A percentile compares a stretch with the other conserved stretches of the same genome.
phyloP scores from a whole-genome alignment of 2,329 filamentous ascomycete genomes.

The Emergomyces pasteurianus region DNA sequence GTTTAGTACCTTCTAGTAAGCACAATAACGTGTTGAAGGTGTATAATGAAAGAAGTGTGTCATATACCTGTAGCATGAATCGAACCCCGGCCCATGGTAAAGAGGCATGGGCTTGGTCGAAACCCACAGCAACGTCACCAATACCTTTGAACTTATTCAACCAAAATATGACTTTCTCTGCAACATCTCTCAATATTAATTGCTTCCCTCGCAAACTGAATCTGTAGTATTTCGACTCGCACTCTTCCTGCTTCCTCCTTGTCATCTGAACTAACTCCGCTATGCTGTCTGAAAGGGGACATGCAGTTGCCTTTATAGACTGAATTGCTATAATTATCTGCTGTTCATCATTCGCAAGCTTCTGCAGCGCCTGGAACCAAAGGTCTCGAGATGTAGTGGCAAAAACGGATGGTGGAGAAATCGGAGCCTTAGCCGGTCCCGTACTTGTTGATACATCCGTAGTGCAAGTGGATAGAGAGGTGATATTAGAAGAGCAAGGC shows the following conservation, averaged over 20 bases:
- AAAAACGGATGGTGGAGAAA: background rate
- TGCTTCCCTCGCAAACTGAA: constrained; percentile 3
- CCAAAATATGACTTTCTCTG: constrained; percentile 4
- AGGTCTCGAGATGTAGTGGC: background rate
- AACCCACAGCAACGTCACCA: constrained; percentile 21
- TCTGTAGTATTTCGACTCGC: background rate
- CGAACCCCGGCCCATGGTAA: constrained; percentile 23
- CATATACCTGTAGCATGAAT: constrained; percentile 18
- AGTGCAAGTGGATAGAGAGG: background rate
- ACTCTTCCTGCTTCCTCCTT: background rate
- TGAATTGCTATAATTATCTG: background rate
- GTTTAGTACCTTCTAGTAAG: background rate
- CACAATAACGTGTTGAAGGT: background rate
- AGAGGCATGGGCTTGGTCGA: constrained; percentile 21
- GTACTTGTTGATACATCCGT: background rate
- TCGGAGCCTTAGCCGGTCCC: background rate
- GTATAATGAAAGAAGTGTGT: background rate
- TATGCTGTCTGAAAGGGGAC: constrained; percentile 13
- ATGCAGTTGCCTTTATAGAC: too few species aligned
- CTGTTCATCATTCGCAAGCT: background rate
- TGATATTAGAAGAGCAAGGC: background rate
- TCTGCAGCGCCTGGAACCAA: background rate
- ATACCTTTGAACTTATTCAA: constrained; percentile 6
- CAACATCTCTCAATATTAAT: constrained; percentile 5
- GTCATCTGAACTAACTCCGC: background rate